phyloP scores from a whole-genome alignment of 2,329 filamentous ascomycete genomes.

The Verticillium isaacii region DNA sequence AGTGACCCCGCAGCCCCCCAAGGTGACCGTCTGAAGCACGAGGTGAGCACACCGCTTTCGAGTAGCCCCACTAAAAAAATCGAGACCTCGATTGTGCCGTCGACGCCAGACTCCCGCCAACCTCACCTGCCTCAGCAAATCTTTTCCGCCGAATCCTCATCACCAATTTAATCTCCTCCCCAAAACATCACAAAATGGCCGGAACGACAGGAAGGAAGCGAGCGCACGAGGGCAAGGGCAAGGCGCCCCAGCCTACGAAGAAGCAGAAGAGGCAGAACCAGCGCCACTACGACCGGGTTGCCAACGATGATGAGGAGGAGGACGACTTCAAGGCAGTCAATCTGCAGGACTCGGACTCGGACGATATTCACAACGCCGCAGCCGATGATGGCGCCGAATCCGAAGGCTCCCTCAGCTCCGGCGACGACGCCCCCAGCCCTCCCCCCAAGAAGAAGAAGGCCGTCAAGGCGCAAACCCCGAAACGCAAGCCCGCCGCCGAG shows the following conservation, averaged over 20 bases:
- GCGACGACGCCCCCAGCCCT: constrained; percentile 28
- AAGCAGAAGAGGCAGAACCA: constrained; percentile 39
- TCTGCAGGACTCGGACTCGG: constrained; percentile 52
- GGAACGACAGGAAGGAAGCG: constrained; percentile 26
- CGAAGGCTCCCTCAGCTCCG: constrained; percentile 28
- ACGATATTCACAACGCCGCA: constrained; percentile 48
- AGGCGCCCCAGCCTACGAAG: constrained; percentile 39
- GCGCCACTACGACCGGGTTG: constrained; percentile 46
- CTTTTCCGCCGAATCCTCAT: not conserved
- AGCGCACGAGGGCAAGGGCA: constrained; percentile 24
- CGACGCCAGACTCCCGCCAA: not conserved
- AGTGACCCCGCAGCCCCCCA: not conserved
- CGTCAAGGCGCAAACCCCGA: constrained; percentile 15
- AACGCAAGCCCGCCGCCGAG: constrained; percentile 15
- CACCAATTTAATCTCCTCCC: not conserved
- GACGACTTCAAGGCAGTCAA: constrained; percentile 46
- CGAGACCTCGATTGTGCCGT: not conserved
- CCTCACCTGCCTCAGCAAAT: not conserved
- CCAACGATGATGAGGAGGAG: constrained; percentile 24
- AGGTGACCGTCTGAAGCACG: not conserved
- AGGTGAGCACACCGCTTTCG: not conserved
- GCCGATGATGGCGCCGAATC: constrained; percentile 44
- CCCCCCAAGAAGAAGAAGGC: constrained; percentile 22
- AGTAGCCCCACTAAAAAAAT: constrained; percentile 1
- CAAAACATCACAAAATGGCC: constrained; percentile 17